A percentile compares a stretch with the other conserved stretches of the same genome.
phyloP scores from a whole-genome alignment of 495 filamentous ascomycete genomes.

The Hyaloscypha variabilis region DNA sequence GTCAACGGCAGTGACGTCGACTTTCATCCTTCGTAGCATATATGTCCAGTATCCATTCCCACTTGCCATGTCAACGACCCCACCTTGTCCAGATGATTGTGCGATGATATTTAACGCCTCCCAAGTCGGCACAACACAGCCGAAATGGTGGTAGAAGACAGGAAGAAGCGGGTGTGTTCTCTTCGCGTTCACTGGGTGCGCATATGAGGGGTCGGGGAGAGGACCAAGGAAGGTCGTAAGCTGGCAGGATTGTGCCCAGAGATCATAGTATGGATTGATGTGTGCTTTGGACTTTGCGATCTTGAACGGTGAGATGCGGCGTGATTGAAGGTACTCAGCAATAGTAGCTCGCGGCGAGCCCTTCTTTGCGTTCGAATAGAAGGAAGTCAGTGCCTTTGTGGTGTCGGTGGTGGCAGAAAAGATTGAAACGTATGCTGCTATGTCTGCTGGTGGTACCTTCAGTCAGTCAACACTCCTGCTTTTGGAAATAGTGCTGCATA shows the following conservation, averaged over 20 bases:
- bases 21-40: slow-evolving; percentile 51
- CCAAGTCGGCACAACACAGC: slow-evolving; percentile 60
- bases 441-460: slow-evolving; percentile 51
- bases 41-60: slow-evolving; percentile 68
- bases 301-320: slow-evolving; percentile 38
- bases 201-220: slow-evolving; percentile 18
- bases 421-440: slow-evolving; percentile 58
- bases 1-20: slow-evolving; percentile 49
- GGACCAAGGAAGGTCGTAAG: slow-evolving; percentile 22
- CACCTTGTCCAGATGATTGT: slow-evolving; percentile 36
- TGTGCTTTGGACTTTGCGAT: slow-evolving; percentile 44
- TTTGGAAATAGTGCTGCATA: slow-evolving; percentile 16
- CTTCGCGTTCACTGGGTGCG: slow-evolving; percentile 33
- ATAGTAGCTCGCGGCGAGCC: slow-evolving; percentile 51
- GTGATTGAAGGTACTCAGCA: slow-evolving; percentile 48
- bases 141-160: slow-evolving; percentile 70
- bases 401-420: slow-evolving; percentile 54
- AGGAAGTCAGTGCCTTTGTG: slow-evolving; percentile 51
- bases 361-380: slow-evolving; percentile 60
- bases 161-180: slow-evolving; percentile 59
- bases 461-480: slow-evolving; percentile 36
- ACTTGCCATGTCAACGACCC: slow-evolving; percentile 55
- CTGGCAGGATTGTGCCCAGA: slow-evolving; percentile 53
- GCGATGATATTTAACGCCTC: slow-evolving; percentile 53
- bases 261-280: slow-evolving; percentile 59